Percentiles rank a stretch among this genome's conserved stretches.
Evolutionary conservation across 306 rosid species (phyloP).

Genomic region (Heteromeles arbutifolia): DNA sequence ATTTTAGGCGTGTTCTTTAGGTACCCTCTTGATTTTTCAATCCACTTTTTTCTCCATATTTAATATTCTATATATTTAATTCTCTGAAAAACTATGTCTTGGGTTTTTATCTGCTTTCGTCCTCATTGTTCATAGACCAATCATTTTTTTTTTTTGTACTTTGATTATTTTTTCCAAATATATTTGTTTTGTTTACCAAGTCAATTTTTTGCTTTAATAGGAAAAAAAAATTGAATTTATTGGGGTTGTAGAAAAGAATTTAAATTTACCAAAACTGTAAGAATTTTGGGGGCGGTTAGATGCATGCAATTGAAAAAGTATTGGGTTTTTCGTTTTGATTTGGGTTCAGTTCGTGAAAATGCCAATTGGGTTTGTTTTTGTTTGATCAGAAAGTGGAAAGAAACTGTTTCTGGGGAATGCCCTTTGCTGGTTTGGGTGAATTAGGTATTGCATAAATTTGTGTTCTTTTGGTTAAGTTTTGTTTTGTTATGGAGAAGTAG

Average conservation of each 20-base stretch:
- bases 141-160: conserved; percentile 9
- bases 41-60: background rate
- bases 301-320: conserved; percentile 16
- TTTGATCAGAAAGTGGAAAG: conserved; percentile 26
- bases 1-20: conserved; percentile 2
- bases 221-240: conserved; percentile 10
- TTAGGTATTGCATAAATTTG: conserved; percentile 16
- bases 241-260: conserved; percentile 20
- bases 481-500: conserved; percentile 19
- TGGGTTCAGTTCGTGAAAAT: background rate
- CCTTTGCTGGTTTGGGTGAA: conserved; percentile 33
- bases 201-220: conserved; percentile 32
- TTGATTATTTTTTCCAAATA: conserved; percentile 20
- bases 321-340: conserved; percentile 32
- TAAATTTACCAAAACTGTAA: conserved; percentile 17
- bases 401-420: conserved; percentile 20
- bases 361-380: conserved; percentile 10
- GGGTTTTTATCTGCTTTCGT: conserved; percentile 10
- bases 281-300: conserved; percentile 14
- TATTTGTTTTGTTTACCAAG: conserved; percentile 31
- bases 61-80: background rate
- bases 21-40: conserved; percentile 7
- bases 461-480: conserved; percentile 18
- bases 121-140: conserved; percentile 21
- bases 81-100: background rate